Evolutionary conservation across 495 filamentous ascomycete genomes (phyloP).

Genomic region (Lindgomyces ingoldianus): DNA sequence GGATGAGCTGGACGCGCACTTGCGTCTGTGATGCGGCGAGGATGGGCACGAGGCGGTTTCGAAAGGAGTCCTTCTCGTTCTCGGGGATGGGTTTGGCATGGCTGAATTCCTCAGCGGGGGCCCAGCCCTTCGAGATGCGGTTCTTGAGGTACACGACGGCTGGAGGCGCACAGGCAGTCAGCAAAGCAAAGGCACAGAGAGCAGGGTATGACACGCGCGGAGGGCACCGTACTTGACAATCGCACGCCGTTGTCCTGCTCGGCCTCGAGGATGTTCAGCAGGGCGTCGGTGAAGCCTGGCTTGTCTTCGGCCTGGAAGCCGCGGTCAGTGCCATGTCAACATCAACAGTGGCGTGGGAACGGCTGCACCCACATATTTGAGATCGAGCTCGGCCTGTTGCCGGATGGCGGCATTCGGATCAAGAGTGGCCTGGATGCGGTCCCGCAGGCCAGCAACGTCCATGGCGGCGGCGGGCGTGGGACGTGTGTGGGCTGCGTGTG

Average conservation of each 20-base stretch:
- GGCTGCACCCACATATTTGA: constrained; percentile 77
- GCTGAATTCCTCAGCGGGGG: constrained; percentile 68
- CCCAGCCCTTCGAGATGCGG: constrained; percentile 88
- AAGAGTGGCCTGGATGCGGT: constrained; percentile 85
- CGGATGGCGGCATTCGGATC: constrained; percentile 81
- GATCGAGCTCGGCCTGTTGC: constrained; percentile 83
- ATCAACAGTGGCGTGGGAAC: neutral
- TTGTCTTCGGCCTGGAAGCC: constrained; percentile 79
- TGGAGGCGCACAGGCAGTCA: constrained; percentile 44
- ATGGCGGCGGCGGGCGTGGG: constrained; percentile 50
- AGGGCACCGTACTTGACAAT: constrained; percentile 71
- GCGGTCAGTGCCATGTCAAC: constrained; percentile 20
- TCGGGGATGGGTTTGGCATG: constrained; percentile 74
- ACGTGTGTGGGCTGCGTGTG: neutral
- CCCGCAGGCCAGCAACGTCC: constrained; percentile 84
- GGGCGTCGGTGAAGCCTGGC: constrained; percentile 84
- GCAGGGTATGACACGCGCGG: constrained; percentile 5
- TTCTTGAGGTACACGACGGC: constrained; percentile 98
- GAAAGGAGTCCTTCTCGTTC: constrained; percentile 82
- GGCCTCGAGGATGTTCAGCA: constrained; percentile 83
- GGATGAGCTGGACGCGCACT: constrained; percentile 87
- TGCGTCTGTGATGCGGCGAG: constrained; percentile 75
- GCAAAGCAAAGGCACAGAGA: neutral
- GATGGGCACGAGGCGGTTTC: constrained; percentile 83
- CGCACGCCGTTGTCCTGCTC: constrained; percentile 83